These are phyloP conservation scores for Lolium perenne DNA, from an alignment of 176 grass and related monocot genomes.

Conservation along the genomic window DNA sequence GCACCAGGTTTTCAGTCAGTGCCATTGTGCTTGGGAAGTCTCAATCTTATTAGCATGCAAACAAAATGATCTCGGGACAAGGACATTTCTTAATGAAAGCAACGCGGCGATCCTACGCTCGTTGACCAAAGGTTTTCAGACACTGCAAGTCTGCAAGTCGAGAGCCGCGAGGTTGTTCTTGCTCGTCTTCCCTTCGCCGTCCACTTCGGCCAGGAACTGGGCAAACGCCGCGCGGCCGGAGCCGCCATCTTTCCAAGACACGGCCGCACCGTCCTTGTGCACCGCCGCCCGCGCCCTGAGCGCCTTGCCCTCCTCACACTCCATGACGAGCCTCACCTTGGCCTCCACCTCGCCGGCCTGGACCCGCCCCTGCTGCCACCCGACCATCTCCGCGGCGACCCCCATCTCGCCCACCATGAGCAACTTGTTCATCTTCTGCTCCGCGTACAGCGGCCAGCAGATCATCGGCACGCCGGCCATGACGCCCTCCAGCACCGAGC, in stretches of 20 bases:
- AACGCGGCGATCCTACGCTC: too few species aligned
- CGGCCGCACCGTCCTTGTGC: not conserved
- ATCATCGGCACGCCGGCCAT: constrained; percentile 54
- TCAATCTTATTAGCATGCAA: too few species aligned
- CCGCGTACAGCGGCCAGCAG: constrained; percentile 70
- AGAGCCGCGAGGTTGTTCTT: not conserved
- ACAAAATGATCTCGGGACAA: too few species aligned
- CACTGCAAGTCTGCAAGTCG: too few species aligned
- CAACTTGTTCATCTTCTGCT: constrained; percentile 76
- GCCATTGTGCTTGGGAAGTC: too few species aligned
- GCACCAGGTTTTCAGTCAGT: too few species aligned
- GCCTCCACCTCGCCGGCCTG: constrained; percentile 23
- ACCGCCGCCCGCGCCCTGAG: not conserved
- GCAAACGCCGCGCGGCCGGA: not conserved
- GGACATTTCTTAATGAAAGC: too few species aligned
- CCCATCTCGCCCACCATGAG: constrained; percentile 48
- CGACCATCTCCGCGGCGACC: constrained; percentile 28
- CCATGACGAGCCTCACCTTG: constrained; percentile 31
- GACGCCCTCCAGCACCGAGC: constrained; percentile 54
- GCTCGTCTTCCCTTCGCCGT: not conserved
- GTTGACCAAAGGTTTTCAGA: too few species aligned
- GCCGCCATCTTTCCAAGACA: not conserved
- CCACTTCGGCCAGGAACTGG: not conserved
- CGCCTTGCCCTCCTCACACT: not conserved
- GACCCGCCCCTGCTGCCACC: not conserved